Conservation (phyloP, 495 filamentous ascomycete species). For the Penicillium robsamsonii region DNA sequence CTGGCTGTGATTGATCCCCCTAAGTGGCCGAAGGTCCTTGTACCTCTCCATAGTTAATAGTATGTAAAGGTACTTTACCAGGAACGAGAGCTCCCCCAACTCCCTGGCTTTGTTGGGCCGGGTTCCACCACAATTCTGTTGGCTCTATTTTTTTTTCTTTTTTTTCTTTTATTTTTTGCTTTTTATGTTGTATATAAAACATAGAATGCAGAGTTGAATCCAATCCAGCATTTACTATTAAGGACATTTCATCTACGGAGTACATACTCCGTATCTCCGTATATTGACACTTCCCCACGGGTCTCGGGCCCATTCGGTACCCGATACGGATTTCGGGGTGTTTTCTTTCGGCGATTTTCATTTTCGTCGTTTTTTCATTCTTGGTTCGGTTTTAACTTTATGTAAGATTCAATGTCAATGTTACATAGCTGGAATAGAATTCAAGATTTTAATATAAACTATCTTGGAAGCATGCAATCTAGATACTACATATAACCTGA, state of each 20-base stretch:
- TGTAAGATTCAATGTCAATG: too few relatives aligned
- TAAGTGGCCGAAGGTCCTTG: slow-evolving; percentile 7
- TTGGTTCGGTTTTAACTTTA: too few relatives aligned
- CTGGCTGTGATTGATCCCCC: slow-evolving; percentile 4
- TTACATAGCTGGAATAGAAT: too few relatives aligned
- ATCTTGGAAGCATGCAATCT: too few relatives aligned
- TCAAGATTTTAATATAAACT: too few relatives aligned
- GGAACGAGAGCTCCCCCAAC: slow-evolving; percentile 19
- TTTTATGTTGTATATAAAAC: background rate
- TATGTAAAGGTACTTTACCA: slow-evolving; percentile 17
- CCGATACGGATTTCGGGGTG: background rate
- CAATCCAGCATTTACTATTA: background rate
- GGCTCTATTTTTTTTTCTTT: background rate
- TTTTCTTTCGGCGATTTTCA: background rate
- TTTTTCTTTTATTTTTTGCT: background rate
- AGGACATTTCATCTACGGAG: background rate
- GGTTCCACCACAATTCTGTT: slow-evolving; percentile 21
- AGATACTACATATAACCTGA: too few relatives aligned
- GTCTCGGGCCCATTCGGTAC: slow-evolving; percentile 1
- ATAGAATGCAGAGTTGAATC: background rate
- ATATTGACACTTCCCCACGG: slow-evolving; percentile 3
- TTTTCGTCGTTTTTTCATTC: background rate
- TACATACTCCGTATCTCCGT: background rate
- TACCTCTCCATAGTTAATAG: slow-evolving; percentile 14
- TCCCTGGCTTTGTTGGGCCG: slow-evolving; percentile 28